Evolutionary conservation across 441 rosid genomes (phyloP).

Genomic region (Gossypium armourianum): DNA sequence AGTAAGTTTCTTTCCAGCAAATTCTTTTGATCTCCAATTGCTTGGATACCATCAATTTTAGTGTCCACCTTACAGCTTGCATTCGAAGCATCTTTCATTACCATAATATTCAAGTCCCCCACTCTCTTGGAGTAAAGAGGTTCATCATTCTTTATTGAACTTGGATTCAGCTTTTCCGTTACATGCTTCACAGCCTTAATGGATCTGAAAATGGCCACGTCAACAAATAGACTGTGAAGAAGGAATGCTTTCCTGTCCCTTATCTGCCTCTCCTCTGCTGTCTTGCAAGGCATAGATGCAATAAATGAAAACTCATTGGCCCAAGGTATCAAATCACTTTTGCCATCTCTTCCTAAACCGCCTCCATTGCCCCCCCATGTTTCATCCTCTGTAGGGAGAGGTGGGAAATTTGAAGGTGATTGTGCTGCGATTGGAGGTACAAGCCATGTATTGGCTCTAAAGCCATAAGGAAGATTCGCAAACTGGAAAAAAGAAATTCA

Average conservation of each 20-base stretch:
- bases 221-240: constrained; percentile 57
- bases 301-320: constrained; percentile 40
- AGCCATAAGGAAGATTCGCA: constrained; percentile 69
- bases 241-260: constrained; percentile 63
- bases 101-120: constrained; percentile 41
- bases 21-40: constrained; percentile 38
- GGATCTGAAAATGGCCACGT: constrained; percentile 52
- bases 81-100: constrained; percentile 35
- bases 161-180: constrained; percentile 27
- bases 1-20: constrained; percentile 47
- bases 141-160: constrained; percentile 17
- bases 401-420: constrained; percentile 42
- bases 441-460: constrained; percentile 73
- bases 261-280: constrained; percentile 57
- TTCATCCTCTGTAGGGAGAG: constrained; percentile 53
- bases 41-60: constrained; percentile 51
- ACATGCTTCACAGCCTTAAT: constrained; percentile 42
- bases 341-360: constrained; percentile 56
- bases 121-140: constrained; percentile 32
- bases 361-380: constrained; percentile 65
- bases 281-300: constrained; percentile 62
- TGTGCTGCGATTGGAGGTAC: constrained; percentile 50
- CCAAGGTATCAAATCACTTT: constrained; percentile 52
- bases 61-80: constrained; percentile 58
- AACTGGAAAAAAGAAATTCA: constrained; percentile 33